Conservation (phyloP, 106 monocot species). For the Apostasia ramifera region DNA sequence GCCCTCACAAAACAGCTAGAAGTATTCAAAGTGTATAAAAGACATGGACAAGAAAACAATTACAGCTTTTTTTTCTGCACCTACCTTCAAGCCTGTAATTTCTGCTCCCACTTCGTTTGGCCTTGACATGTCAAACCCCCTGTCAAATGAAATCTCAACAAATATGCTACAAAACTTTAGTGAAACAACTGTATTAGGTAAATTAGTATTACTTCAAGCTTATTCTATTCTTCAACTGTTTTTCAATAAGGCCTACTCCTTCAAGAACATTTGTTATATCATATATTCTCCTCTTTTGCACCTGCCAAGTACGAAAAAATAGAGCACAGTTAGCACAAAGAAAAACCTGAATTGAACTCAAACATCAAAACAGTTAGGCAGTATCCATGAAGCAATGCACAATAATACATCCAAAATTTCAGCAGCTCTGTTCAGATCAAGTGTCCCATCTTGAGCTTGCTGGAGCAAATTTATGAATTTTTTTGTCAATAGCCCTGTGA, state of each 20-base stretch:
- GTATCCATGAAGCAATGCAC: not conserved
- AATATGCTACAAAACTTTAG: constrained; percentile 10
- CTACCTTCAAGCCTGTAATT: constrained; percentile 52
- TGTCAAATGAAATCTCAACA: constrained; percentile 16
- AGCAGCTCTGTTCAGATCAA: constrained; percentile 95
- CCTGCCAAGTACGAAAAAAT: constrained; percentile 26
- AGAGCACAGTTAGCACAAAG: not conserved
- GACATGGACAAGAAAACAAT: not conserved
- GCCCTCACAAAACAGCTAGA: not conserved
- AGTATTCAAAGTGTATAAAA: not conserved
- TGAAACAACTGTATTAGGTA: constrained; percentile 2
- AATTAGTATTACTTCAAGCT: constrained; percentile 63
- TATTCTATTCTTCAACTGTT: constrained; percentile 85
- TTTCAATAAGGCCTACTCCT: constrained; percentile 89
- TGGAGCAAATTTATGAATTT: constrained; percentile 87
- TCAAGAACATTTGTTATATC: constrained; percentile 99
- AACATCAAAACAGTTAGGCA: not conserved
- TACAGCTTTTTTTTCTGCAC: not conserved
- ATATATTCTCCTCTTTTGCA: constrained; percentile 95
- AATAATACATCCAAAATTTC: constrained; percentile 74
- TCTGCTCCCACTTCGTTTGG: constrained; percentile 56
- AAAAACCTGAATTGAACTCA: not conserved
- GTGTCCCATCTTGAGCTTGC: constrained; percentile 88
- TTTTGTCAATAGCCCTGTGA: constrained; percentile 82
- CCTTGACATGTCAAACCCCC: constrained; percentile 68